phyloP scores from a whole-genome alignment of 768 basidiomycete genomes.

The Suillus variegatus region DNA sequence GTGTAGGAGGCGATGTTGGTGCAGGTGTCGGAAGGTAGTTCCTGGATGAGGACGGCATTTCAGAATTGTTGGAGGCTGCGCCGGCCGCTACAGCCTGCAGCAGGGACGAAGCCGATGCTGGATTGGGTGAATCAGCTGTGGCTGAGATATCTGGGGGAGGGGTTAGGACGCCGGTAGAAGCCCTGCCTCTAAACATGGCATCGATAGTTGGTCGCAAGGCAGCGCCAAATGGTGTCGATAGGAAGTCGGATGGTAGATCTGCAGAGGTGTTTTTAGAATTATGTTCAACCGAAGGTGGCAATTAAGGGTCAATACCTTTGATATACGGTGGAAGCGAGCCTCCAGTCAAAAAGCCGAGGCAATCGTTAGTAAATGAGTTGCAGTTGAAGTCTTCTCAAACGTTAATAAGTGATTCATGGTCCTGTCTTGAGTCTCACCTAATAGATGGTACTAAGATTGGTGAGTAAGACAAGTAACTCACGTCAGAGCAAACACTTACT shows the following conservation, averaged over 20 bases:
- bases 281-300: neutral
- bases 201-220: constrained; percentile 90
- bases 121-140: constrained; percentile 40
- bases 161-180: constrained; percentile 32
- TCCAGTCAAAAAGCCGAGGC: constrained; percentile 85
- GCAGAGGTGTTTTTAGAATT: neutral
- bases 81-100: constrained; percentile 59
- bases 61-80: constrained; percentile 36
- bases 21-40: constrained; percentile 19
- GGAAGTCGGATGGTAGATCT: constrained; percentile 83
- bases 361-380: constrained; percentile 92
- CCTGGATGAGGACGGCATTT: constrained; percentile 12
- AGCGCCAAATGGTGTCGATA: constrained; percentile 86
- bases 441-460: constrained; percentile 72
- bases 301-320: constrained; percentile 49
- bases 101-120: constrained; percentile 53
- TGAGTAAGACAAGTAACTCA: constrained; percentile 1
- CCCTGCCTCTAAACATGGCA: constrained; percentile 68
- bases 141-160: constrained; percentile 32
- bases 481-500: constrained; percentile 41
- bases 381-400: constrained; percentile 79
- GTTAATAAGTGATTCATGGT: neutral
- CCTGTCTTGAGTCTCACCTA: constrained; percentile 48
- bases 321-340: constrained; percentile 80
- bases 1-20: constrained; percentile 24